Base-by-base conservation (phyloP, 768 basidiomycete genomes). In the Russula ochroleuca region DNA sequence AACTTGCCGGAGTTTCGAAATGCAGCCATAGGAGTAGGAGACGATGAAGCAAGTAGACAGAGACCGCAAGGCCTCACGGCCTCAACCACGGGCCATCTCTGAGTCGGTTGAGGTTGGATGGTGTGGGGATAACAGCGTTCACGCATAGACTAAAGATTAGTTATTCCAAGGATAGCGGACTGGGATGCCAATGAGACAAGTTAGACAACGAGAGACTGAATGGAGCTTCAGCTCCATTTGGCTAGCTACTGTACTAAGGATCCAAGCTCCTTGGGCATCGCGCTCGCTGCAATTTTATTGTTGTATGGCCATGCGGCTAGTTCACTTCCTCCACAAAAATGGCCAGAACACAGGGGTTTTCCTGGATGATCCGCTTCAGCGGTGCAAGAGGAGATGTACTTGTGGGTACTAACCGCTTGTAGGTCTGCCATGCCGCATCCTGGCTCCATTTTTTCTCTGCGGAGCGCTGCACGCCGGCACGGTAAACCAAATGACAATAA, bases 351-450 rank as follows among this genome's bases (percentile, higher is more conserved):
- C 70, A 28, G 77, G 76, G 14, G 75, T 72, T 35, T 57, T 72
- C 51, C 75, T 77, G 63, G 21, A 49, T 28, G 37, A 7, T 49
- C 43, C 25, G 25, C 14, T 47, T 61, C 19, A 28, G 40, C 40
- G 33, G 43, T 23, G 23, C 33, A 31, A 21, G 21, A 19, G 8
- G 33, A 45, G 4, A 57, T 19, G 49, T 7, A 5, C 25, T 7
- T 38, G 62, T 43, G 41, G 8, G 11, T 7, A 74, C 76, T 54
- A 61, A 85, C 85, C 75, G 73, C 70, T 85, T 86, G 71, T 87
- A 87, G 56, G 80, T 74, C 63, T 79, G 73, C 81, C 83, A 88
- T 59, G 79, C 78, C 0, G 77, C 76, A 69, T 87, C 82, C 19
- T 76, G 70, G 0, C 79, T 80, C 64, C 78, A 85, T 69, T 80